Evolutionary conservation across 2,329 filamentous ascomycete genomes (phyloP), one percentile per base, ranked within the genome.

Genomic region (Exutisphaerella laricina): DNA sequence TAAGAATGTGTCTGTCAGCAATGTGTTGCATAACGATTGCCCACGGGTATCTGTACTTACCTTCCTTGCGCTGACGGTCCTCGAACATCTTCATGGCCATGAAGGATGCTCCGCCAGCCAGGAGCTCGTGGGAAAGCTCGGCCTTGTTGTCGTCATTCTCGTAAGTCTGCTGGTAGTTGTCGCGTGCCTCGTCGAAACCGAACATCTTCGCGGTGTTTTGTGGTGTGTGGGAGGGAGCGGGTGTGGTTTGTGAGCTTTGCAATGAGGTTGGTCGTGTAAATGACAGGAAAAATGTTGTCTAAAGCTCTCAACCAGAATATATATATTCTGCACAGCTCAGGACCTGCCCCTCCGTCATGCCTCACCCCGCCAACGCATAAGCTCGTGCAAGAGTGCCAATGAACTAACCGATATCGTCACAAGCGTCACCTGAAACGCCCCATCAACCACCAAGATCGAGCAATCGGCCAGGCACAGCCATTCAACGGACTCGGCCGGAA

Each of bases 31-130:
- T n/a, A n/a, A n/a, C n/a, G n/a, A n/a, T n/a, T n/a, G n/a, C n/a
- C n/a, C n/a, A n/a, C n/a, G n/a, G n/a, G n/a, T n/a, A n/a, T n/a
- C n/a, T n/a, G n/a, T n/a, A 37, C 50, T 39, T 41, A 58, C 57
- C 85, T 63, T 85, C 72, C 43, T 68, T 71, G 58, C 83, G 81
- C 70, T 88, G 83, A 57, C 77, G 72, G 65, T 88, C 81, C 68
- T 89, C 85, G 58, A 81, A 89, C 16, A 81, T 71, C 73, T 88
- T 88, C 77, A 90, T 84, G 57, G 80, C 86, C 51, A 79, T 82
- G 62, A 90, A 90, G 49, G 82, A 79, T 45, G 85, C 85, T 45
- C 80, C 86, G 50, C 84, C 84, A 52, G 81, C 85, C 43, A 89
- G 63, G 35, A 86, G 61, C 70, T 92, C 85, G 68, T 90, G 85